Evolutionary conservation across 2,329 filamentous ascomycete genomes (phyloP), one percentile per base, ranked within the genome.

Genomic region (Hirsutella thompsonii): DNA sequence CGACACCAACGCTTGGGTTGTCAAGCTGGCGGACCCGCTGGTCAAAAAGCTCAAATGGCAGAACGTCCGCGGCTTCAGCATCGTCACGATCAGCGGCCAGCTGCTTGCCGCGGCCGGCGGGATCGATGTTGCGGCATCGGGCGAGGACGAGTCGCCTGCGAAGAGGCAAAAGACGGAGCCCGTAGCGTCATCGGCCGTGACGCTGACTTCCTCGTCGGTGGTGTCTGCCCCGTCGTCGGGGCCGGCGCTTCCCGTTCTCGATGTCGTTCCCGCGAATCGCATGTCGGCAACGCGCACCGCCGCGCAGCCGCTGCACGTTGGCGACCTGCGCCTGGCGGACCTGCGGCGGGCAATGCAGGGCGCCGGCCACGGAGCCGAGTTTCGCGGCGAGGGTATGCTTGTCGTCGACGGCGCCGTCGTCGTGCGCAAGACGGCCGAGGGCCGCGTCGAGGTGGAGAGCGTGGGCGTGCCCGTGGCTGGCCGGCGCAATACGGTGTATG

Each of bases 1-100:
- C 34, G 92, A 98, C 57, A 96, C 90, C 5, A 95, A 96, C 57
- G 89, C 92, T 4, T 98, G 93, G 92, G 81, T 85, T 20, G 84
- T 98, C 45, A 94, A 89, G 60, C 72, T 98, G 16, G 88, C 86
- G 38, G 85, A 90, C 50, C 68, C 76, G 36, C 76, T 98, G 18
- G 83, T 94, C 44, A 86, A 86, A 61, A 83, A 83, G 50, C 71
- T 98, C 44, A 86, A 85, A 55, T 96, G 92, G 92, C 92, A 96
- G 64, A 89, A 86, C 44, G 88, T 96, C 20, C 81, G 87, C 42
- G 88, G 84, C 2, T 68, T 96, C 8, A 84, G 87, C 32, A 86
- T 98, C 43, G 90, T 94, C 14, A 93, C 90, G n/a, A 72, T 98
- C 42, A 93, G 87, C 2, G 92, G 88, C 9, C 79, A 65, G 64